phyloP scores from a whole-genome alignment of 2,329 filamentous ascomycete species.

The Leptographium flavum region DNA sequence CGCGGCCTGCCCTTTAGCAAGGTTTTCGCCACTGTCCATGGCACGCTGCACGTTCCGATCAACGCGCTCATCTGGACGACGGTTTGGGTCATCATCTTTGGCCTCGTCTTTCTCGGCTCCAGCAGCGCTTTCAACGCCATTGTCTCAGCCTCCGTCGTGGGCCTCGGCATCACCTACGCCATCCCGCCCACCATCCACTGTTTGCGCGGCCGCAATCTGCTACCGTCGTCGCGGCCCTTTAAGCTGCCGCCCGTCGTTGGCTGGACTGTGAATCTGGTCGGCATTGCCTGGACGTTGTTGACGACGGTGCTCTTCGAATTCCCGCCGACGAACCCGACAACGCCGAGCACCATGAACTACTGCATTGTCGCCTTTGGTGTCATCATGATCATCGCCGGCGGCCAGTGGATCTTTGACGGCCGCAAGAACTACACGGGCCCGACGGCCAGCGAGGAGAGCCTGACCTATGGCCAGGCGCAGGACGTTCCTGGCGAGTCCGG shows the following conservation, averaged over 20 bases:
- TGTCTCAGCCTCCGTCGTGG: conserved; percentile 24
- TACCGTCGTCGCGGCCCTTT: conserved; percentile 35
- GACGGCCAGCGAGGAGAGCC: conserved; percentile 7
- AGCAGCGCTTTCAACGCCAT: conserved; percentile 45
- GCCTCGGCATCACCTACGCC: conserved; percentile 57
- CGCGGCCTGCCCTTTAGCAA: conserved; percentile 49
- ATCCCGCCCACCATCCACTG: conserved; percentile 61
- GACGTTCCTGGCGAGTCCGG: background rate
- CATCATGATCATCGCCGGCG: conserved; percentile 27
- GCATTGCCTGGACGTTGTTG: conserved; percentile 51
- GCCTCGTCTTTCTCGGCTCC: conserved; percentile 45
- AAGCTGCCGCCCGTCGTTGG: conserved; percentile 20
- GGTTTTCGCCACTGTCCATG: conserved; percentile 47
- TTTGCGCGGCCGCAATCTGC: conserved; percentile 47
- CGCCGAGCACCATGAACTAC: conserved; percentile 54
- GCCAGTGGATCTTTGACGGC: conserved; percentile 33
- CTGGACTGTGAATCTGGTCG: conserved; percentile 25
- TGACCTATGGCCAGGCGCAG: conserved; percentile 2
- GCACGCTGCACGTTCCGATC: conserved; percentile 46
- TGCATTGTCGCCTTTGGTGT: conserved; percentile 32
- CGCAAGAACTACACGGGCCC: conserved; percentile 31
- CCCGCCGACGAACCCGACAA: conserved; percentile 51
- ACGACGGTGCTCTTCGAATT: conserved; percentile 66
- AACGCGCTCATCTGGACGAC: conserved; percentile 48
- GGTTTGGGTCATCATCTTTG: conserved; percentile 37